Conservation (phyloP, 176 grass and related monocot genomes). For the Hordeum vulgare region DNA sequence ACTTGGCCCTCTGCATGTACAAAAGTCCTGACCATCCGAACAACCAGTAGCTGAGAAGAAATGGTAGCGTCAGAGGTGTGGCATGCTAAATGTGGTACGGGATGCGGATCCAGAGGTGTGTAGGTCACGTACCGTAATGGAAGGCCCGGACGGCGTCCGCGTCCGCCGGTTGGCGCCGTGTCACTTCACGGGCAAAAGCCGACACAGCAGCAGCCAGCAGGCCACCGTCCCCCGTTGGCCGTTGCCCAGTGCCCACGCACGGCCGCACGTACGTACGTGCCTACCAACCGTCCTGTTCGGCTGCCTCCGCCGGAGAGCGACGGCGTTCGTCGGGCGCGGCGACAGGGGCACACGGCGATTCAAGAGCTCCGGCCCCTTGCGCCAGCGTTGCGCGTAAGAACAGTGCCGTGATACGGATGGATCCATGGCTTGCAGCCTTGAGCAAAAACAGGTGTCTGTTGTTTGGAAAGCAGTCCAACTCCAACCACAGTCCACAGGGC, state of each 20-base stretch:
- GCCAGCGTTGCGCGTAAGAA: neutral
- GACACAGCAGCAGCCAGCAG: neutral
- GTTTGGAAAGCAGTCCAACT: neutral
- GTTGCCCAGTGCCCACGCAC: neutral
- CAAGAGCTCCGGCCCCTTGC: neutral
- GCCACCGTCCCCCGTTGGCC: neutral
- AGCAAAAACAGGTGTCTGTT: neutral
- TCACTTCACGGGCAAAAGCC: conserved; percentile 8
- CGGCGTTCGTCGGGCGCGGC: neutral
- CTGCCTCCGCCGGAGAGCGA: neutral
- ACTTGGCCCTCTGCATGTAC: neutral
- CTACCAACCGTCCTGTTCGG: neutral
- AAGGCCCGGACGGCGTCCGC: neutral
- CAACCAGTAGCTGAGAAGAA: neutral
- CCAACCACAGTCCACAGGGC: neutral
- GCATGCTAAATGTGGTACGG: neutral
- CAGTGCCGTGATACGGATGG: neutral
- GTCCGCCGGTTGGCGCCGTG: neutral
- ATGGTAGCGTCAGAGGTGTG: neutral
- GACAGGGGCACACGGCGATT: neutral
- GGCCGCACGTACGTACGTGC: neutral
- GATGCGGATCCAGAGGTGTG: neutral
- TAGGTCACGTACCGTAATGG: neutral
- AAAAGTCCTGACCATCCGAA: too few relatives aligned
- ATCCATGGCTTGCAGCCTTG: neutral